Percentiles rank a stretch among this genome's conserved stretches.
phyloP scores from a whole-genome alignment of 2,329 filamentous ascomycete species.

The Bertia moriformis region DNA sequence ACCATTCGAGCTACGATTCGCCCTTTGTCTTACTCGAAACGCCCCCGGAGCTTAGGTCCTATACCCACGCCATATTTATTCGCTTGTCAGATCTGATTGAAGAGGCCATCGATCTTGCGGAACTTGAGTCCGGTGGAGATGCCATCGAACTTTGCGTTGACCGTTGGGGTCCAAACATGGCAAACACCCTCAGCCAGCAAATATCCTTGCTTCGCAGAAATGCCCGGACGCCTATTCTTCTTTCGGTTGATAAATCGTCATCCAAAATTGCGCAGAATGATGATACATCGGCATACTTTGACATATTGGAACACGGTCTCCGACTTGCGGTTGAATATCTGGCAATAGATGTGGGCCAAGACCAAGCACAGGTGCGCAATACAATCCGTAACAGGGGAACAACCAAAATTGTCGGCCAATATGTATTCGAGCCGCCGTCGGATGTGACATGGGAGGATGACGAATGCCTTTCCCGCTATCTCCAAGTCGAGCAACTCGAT shows the following conservation, averaged over 20 bases:
- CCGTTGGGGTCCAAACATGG: constrained; percentile 32
- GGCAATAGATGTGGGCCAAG: constrained; percentile 45
- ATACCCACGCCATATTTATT: constrained; percentile 49
- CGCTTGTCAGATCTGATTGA: constrained; percentile 41
- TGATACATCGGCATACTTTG: constrained; percentile 26
- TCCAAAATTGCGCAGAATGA: not conserved
- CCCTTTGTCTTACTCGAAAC: constrained; percentile 45
- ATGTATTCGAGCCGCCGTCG: constrained; percentile 27
- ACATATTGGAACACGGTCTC: constrained; percentile 46
- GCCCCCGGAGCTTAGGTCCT: constrained; percentile 38
- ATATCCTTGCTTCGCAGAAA: constrained; percentile 41
- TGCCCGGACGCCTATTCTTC: constrained; percentile 38
- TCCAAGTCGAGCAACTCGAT: constrained; percentile 35
- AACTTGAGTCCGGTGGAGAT: constrained; percentile 42
- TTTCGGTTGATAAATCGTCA: constrained; percentile 23
- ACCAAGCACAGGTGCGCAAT: constrained; percentile 27
- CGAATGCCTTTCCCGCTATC: constrained; percentile 34
- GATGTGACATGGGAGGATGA: constrained; percentile 38
- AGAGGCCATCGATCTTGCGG: constrained; percentile 30
- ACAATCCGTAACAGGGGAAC: constrained; percentile 36
- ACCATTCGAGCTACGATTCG: constrained; percentile 37
- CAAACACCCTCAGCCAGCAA: constrained; percentile 34
- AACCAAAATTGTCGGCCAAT: constrained; percentile 47
- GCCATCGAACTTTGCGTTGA: constrained; percentile 46
- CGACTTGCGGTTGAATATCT: constrained; percentile 53